Conservation (phyloP, 1,284 basidiomycete genomes). For the Leccinum holopus region DNA sequence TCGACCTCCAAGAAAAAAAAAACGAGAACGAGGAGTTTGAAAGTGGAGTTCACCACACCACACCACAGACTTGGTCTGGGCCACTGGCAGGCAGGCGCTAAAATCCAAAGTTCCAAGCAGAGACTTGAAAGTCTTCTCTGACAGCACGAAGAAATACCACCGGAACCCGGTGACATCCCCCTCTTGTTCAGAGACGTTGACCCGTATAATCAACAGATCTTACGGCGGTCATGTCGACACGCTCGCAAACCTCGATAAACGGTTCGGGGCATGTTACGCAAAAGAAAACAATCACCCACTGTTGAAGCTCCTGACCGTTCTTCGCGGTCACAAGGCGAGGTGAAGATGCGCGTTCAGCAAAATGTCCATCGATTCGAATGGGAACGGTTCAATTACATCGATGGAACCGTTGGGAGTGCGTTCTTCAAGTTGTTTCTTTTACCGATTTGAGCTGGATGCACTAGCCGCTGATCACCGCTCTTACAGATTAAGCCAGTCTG, state of each 20-base stretch:
- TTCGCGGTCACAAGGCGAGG: neutral
- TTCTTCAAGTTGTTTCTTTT: neutral
- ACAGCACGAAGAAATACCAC: neutral
- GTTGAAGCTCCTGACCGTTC: neutral
- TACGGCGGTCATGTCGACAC: neutral
- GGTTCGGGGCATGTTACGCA: neutral
- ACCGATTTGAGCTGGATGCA: slow-evolving; percentile 1
- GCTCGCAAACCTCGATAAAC: neutral
- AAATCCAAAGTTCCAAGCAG: neutral
- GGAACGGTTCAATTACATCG: neutral
- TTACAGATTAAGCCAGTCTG: slow-evolving; percentile 1
- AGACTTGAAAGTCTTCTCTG: neutral
- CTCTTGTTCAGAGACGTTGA: neutral
- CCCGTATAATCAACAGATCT: neutral
- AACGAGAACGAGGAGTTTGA: neutral
- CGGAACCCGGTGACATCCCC: neutral
- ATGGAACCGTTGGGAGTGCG: neutral
- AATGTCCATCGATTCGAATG: neutral
- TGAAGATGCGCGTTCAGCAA: neutral
- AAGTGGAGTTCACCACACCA: no score
- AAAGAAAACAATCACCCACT: neutral
- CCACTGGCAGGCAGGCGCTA: no score
- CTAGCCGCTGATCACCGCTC: slow-evolving; percentile 4
- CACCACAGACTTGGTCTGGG: no score
- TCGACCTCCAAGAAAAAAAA: neutral